A percentile compares a stretch with the other conserved stretches of the same genome.
Conservation (phyloP, 1,139 yeast genomes). For the Scheffersomyces segobiensis region DNA sequence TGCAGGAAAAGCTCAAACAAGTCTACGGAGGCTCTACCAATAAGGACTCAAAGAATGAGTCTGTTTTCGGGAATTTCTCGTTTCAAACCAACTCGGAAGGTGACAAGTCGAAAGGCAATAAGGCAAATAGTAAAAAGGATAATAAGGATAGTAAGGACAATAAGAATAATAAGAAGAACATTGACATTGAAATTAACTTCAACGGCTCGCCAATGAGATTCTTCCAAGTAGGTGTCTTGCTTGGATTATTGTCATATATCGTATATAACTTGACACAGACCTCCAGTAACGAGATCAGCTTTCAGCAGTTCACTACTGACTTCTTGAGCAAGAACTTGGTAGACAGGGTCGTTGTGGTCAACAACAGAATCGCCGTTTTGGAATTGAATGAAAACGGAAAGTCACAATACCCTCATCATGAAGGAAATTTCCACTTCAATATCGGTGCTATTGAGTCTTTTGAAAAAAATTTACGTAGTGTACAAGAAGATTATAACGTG, state of each 20-base stretch:
- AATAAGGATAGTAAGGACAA: constrained; percentile 6
- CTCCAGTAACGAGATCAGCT: constrained; percentile 33
- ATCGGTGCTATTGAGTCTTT: constrained; percentile 93
- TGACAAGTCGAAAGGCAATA: constrained; percentile 4
- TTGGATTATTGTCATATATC: constrained; percentile 27
- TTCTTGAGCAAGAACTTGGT: constrained; percentile 43
- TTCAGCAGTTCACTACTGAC: constrained; percentile 46
- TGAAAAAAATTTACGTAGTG: constrained; percentile 76
- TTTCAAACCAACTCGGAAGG: constrained; percentile 6
- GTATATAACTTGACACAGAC: constrained; percentile 19
- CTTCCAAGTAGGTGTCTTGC: constrained; percentile 32
- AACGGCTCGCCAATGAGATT: constrained; percentile 22
- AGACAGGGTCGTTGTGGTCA: constrained; percentile 36
- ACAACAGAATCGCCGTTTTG: constrained; percentile 38
- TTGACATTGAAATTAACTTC: constrained; percentile 28
- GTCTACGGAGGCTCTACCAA: constrained; percentile 3
- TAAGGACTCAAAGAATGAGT: constrained; percentile 1
- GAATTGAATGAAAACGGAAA: constrained; percentile 43
- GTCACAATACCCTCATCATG: constrained; percentile 23
- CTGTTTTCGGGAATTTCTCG: constrained; percentile 8
- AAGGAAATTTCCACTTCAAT: constrained; percentile 50
- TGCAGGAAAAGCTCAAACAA: constrained; percentile 8
- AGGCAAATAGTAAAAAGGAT: constrained; percentile 10
- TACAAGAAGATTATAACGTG: constrained; percentile 69
- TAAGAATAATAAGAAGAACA: constrained; percentile 6